Conservation (phyloP, 2,329 filamentous ascomycete species). For the Claviceps capensis region DNA sequence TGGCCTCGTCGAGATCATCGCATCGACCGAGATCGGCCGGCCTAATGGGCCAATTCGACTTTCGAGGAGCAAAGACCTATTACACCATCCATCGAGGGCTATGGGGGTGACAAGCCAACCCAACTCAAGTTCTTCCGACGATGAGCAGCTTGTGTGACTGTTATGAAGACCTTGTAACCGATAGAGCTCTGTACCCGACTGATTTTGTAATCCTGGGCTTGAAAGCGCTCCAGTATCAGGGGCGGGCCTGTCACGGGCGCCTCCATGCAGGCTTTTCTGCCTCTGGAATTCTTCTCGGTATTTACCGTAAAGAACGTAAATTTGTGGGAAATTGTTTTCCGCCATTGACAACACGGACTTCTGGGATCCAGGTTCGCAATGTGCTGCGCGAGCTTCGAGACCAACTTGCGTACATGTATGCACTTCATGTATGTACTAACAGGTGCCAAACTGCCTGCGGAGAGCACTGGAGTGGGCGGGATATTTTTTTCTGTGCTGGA, state of each 20-base stretch:
- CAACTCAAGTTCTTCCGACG: not conserved
- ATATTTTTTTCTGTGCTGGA: too few relatives aligned
- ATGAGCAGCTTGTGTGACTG: not conserved
- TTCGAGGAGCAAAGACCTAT: not conserved
- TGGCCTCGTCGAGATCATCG: not conserved
- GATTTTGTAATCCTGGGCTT: too few relatives aligned
- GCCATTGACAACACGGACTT: not conserved
- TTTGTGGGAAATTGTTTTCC: not conserved
- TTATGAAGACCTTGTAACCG: not conserved
- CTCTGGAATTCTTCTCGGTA: not conserved
- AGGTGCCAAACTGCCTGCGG: not conserved
- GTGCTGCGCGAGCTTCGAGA: not conserved
- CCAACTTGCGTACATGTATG: too few relatives aligned
- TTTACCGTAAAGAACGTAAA: not conserved
- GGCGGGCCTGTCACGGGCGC: not conserved
- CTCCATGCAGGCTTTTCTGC: not conserved
- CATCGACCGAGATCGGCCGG: not conserved
- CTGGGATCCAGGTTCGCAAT: not conserved
- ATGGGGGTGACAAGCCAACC: not conserved
- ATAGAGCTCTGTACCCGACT: too few relatives aligned
- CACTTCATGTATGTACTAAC: not conserved
- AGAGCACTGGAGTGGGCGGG: not conserved
- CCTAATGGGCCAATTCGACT: not conserved
- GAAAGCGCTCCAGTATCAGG: too few relatives aligned
- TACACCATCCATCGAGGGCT: not conserved